A percentile compares a stretch with the other conserved stretches of the same genome.
These are phyloP conservation scores for Chaetomium fimeti DNA, from an alignment of 495 filamentous ascomycete species.

Conservation along the genomic window DNA sequence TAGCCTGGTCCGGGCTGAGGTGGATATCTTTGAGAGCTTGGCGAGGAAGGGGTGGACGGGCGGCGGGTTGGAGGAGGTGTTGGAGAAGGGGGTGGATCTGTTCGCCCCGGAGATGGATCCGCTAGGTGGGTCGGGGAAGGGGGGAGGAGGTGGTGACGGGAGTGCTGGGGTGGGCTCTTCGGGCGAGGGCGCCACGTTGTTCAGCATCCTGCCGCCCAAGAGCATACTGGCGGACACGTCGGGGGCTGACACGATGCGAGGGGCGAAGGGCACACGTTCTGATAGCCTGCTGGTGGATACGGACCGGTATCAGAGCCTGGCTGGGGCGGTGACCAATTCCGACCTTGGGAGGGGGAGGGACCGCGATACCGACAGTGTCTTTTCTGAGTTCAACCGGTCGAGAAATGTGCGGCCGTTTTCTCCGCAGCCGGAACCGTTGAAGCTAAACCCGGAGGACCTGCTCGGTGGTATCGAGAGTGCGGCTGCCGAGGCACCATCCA, in stretches of 20 bases:
- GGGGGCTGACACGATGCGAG: constrained; percentile 34
- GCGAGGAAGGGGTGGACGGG: constrained; percentile 64
- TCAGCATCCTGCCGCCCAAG: constrained; percentile 57
- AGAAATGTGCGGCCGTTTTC: constrained; percentile 54
- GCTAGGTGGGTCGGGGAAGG: constrained; percentile 21
- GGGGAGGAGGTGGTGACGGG: constrained; percentile 1
- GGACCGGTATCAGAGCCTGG: constrained; percentile 52
- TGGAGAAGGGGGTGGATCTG: constrained; percentile 60
- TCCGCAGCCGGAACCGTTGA: constrained; percentile 47
- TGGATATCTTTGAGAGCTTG: constrained; percentile 64
- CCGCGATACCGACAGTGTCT: constrained; percentile 49
- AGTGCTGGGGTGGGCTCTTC: constrained; percentile 24
- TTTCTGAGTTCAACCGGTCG: constrained; percentile 51
- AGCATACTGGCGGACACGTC: constrained; percentile 51
- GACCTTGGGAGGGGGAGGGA: constrained; percentile 23
- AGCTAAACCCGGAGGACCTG: constrained; percentile 44
- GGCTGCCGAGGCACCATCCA: constrained; percentile 7
- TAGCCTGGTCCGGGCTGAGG: constrained; percentile 59
- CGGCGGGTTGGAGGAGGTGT: constrained; percentile 59
- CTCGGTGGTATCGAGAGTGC: constrained; percentile 29
- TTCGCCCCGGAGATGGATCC: constrained; percentile 51
- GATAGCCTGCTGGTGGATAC: constrained; percentile 50
- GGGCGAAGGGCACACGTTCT: constrained; percentile 34
- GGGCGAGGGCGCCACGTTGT: constrained; percentile 49
- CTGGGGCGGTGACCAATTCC: constrained; percentile 36